Evolutionary conservation across 1,284 basidiomycete genomes (phyloP).

Genomic region (Tausonia pullulans): DNA sequence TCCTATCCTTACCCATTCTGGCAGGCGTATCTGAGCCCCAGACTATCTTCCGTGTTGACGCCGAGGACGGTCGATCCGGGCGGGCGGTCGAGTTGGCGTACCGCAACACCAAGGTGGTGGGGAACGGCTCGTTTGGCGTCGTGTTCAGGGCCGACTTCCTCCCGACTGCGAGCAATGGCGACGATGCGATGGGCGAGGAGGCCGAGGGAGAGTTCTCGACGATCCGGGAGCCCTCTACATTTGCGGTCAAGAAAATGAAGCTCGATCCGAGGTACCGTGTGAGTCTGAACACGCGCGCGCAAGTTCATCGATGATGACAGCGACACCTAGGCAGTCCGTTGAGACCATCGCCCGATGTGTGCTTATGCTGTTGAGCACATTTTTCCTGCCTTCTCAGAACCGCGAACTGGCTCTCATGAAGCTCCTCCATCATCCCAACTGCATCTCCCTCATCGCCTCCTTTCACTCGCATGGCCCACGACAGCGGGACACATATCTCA

Average conservation of each 20-base stretch:
- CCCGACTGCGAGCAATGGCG: no score
- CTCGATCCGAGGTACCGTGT: slow-evolving; percentile 99
- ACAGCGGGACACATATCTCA: slow-evolving; percentile 47
- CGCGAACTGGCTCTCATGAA: slow-evolving; percentile 99
- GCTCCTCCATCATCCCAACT: slow-evolving; percentile 91
- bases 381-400: slow-evolving; percentile 48
- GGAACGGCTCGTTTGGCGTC: slow-evolving; percentile 96
- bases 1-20: no score
- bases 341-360: no score
- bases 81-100: slow-evolving; percentile 80
- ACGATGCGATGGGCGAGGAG: no score
- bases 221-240: no score
- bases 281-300: slow-evolving; percentile 22
- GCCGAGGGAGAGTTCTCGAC: no score
- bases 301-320: no score
- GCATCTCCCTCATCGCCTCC: slow-evolving; percentile 92
- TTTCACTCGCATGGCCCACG: slow-evolving; percentile 99
- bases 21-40: slow-evolving; percentile 66
- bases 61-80: slow-evolving; percentile 86
- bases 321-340: no score
- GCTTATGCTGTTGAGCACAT: no score
- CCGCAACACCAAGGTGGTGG: slow-evolving; percentile 94
- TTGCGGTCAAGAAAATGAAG: slow-evolving; percentile 98
- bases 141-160: slow-evolving; percentile 64
- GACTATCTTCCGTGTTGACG: slow-evolving; percentile 86